phyloP scores from a whole-genome alignment of 75 land plant genomes.

The Pinus albicaulis region DNA sequence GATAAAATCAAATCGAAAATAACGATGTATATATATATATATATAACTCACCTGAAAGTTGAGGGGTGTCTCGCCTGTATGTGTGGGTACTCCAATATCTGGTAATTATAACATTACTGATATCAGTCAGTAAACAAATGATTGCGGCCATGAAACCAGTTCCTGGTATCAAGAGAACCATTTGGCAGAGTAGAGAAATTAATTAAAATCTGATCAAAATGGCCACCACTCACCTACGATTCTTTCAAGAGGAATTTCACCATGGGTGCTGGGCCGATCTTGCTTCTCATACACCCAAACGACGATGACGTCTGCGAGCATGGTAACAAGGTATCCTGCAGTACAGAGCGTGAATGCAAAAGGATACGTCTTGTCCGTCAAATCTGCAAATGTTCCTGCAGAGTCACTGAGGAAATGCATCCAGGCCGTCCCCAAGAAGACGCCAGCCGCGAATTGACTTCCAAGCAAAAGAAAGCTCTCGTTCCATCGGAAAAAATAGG shows the following conservation, averaged over 20 bases:
- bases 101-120: not conserved
- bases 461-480: slow-evolving; percentile 68
- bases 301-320: slow-evolving; percentile 61
- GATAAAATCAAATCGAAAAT: too few relatives aligned
- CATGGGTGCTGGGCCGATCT: too few relatives aligned
- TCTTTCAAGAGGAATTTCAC: not conserved
- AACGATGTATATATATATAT: not conserved
- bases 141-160: too few relatives aligned
- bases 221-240: not conserved
- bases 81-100: not conserved
- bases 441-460: slow-evolving; percentile 84
- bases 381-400: slow-evolving; percentile 44
- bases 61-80: not conserved
- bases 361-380: slow-evolving; percentile 55
- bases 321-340: slow-evolving; percentile 70
- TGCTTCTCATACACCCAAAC: slow-evolving; percentile 22
- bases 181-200: too few relatives aligned
- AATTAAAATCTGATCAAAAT: too few relatives aligned
- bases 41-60: slow-evolving; percentile 1
- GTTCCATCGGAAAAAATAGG: slow-evolving; percentile 79
- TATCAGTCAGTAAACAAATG: too few relatives aligned
- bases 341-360: slow-evolving; percentile 84
- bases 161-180: too few relatives aligned
- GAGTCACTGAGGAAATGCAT: slow-evolving; percentile 84
- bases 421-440: slow-evolving; percentile 27